Percentiles rank a stretch among this genome's conserved stretches.
phyloP scores from a whole-genome alignment of 148 eudicot species.

The Tetragonia tetragonoides region DNA sequence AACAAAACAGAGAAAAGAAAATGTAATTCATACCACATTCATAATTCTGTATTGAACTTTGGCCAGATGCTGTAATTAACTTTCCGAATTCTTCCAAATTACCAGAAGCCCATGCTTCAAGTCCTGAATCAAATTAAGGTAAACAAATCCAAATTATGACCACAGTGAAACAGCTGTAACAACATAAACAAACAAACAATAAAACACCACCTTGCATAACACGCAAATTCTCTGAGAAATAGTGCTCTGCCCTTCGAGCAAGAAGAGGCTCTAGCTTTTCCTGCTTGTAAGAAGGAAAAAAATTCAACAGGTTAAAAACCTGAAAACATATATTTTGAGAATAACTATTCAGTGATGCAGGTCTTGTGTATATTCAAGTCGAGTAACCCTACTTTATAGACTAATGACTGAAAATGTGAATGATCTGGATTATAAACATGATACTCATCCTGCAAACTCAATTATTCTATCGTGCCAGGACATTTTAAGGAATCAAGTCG shows the following conservation, averaged over 20 bases:
- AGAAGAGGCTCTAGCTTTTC: constrained; percentile 64
- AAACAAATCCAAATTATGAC: not conserved
- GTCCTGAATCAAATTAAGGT: constrained; percentile 43
- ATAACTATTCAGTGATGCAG: no score
- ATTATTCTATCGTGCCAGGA: no score
- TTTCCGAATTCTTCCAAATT: constrained; percentile 80
- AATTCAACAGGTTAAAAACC: not conserved
- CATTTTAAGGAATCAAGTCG: no score
- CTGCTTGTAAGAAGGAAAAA: constrained; percentile 33
- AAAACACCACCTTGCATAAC: constrained; percentile 59
- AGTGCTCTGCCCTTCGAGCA: constrained; percentile 91
- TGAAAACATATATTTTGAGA: no score
- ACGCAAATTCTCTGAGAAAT: constrained; percentile 84
- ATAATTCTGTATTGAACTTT: constrained; percentile 88
- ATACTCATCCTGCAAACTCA: no score
- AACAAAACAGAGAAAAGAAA: not conserved
- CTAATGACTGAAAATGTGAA: no score
- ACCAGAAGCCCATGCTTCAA: constrained; percentile 92
- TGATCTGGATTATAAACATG: no score
- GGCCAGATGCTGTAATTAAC: constrained; percentile 83
- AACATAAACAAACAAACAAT: not conserved
- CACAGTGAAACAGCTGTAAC: constrained; percentile 1
- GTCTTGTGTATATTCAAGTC: no score
- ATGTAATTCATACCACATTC: constrained; percentile 65
- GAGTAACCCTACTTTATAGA: no score